A percentile compares a stretch with the other conserved stretches of the same genome.
These are phyloP conservation scores for Alternaria dauci DNA, from an alignment of 2,329 filamentous ascomycete species.

Conservation along the genomic window DNA sequence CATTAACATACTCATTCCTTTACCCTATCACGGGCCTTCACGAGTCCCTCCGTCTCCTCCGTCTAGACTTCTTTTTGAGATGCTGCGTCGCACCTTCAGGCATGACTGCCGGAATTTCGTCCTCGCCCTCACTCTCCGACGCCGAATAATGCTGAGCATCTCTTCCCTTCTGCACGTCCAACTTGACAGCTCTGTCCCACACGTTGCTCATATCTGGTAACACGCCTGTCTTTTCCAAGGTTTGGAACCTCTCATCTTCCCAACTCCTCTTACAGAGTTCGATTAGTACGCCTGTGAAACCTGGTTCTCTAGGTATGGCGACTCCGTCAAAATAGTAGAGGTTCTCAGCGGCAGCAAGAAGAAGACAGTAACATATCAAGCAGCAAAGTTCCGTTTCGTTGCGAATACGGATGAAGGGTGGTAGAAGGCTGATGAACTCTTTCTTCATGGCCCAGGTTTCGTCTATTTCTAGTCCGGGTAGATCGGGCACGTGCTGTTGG, in stretches of 20 bases:
- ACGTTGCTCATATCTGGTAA: not conserved
- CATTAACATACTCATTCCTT: too few relatives aligned
- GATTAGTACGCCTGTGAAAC: slow-evolving; percentile 1
- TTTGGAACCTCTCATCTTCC: slow-evolving; percentile 1
- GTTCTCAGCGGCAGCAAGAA: not conserved
- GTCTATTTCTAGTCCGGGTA: not conserved
- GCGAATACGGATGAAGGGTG: not conserved
- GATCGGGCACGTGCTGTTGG: not conserved
- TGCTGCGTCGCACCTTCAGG: not conserved
- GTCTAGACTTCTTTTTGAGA: not conserved
- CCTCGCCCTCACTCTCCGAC: not conserved
- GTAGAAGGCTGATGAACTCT: not conserved
- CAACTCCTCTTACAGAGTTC: slow-evolving; percentile 1
- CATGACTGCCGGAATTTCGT: not conserved
- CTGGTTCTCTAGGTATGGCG: not conserved
- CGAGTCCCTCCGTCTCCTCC: not conserved
- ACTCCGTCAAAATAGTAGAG: not conserved
- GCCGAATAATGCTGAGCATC: not conserved
- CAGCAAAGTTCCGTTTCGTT: not conserved
- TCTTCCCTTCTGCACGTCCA: not conserved
- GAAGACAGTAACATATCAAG: not conserved
- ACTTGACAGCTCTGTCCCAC: not conserved
- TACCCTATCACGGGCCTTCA: not conserved
- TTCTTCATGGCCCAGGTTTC: not conserved
- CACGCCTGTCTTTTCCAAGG: not conserved